phyloP scores from a whole-genome alignment of 306 rosid species.

The Malus orientalis region DNA sequence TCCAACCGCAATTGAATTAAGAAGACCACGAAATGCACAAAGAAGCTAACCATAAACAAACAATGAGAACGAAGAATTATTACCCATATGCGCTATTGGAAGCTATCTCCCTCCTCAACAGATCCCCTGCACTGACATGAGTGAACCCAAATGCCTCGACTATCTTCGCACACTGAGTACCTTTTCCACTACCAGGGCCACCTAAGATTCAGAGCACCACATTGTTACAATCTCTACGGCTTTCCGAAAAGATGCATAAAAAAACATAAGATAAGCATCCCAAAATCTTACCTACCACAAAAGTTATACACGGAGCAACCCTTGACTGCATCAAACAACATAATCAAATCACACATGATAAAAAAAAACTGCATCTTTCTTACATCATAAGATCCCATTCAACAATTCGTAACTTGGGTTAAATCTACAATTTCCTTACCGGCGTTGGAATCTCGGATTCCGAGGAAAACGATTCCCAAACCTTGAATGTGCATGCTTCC shows the following conservation, averaged over 20 bases:
- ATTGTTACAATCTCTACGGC: not conserved
- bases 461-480: conserved; percentile 30
- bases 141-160: conserved; percentile 74
- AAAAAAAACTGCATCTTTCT: not conserved
- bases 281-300: conserved; percentile 69
- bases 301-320: conserved; percentile 46
- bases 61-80: conserved; percentile 16
- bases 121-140: conserved; percentile 96
- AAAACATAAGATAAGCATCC: not conserved
- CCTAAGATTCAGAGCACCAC: conserved; percentile 35
- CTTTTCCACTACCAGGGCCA: conserved; percentile 96
- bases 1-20: conserved; percentile 17
- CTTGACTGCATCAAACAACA: conserved; percentile 52
- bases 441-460: conserved; percentile 24
- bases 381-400: not conserved
- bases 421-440: conserved; percentile 17
- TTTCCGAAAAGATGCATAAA: not conserved
- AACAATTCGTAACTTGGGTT: not conserved
- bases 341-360: not conserved
- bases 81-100: conserved; percentile 69
- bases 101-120: conserved; percentile 74
- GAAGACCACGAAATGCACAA: not conserved
- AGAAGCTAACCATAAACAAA: conserved; percentile 3
- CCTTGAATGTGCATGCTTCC: conserved; percentile 25
- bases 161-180: conserved; percentile 82